Evolutionary conservation across 2,329 filamentous ascomycete genomes (phyloP), one percentile per base, ranked within the genome.

Genomic region (Bipolaris sorokiniana): DNA sequence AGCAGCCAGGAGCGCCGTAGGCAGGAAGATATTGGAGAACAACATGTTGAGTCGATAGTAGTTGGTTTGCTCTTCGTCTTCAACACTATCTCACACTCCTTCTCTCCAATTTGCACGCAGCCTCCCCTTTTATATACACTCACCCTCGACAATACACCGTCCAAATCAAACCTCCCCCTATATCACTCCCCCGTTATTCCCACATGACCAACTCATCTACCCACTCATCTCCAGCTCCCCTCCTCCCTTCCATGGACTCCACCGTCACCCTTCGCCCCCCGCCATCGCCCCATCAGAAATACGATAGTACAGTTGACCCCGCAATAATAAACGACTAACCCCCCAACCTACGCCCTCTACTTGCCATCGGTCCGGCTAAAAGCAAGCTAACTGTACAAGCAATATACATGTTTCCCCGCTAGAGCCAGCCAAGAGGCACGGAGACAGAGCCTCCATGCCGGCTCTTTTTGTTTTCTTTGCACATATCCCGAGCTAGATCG

Each of bases 11-110:
- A 75, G 65, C 7, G 68, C 71, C 3, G 66, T 67, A 15, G 74
- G 67, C 37, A 74, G 66, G 56, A 79, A 60, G 50, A 75, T 40
- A 48, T 67, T 73, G 34, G 73, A 68, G 60, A 77, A 69, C 54
- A 78, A 64, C 76, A 79, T 79, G 15, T 52, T 73, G 16, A 13
- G 20, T 28, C 26, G 9, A 9, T 7, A 23, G 20, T 34, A n/a
- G 20, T n/a, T 6, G 5, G 11, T 10, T 20, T 20, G 37, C 20
- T 20, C 5, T 38, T 38, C 18, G 16, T 38, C 15, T 38, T 16
- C 37, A 10, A 18, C 18, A 11, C 37, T 20, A 18, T 18, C 20
- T 40, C 38, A 20, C 22, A 40, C 38, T 20, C 20, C 13, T 16
- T 5, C 18, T 20, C 22, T n/a, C 13, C 13, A 60, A 5, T 13